phyloP scores from a whole-genome alignment of 1,139 yeast genomes.

The Pichia sp. region DNA sequence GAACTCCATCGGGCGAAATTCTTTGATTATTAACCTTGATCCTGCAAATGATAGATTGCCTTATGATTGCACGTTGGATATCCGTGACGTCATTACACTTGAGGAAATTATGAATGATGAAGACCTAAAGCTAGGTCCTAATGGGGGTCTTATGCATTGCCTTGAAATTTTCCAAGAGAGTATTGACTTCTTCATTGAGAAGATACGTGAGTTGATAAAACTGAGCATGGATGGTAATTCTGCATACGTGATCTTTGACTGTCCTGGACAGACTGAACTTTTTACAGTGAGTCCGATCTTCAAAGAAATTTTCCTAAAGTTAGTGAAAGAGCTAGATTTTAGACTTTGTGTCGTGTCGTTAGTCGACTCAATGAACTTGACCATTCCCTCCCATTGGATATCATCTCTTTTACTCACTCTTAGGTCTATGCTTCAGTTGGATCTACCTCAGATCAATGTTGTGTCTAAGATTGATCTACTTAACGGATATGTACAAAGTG shows the following conservation, averaged over 20 bases:
- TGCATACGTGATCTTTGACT: conserved; percentile 79
- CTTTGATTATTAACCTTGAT: conserved; percentile 77
- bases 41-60: conserved; percentile 87
- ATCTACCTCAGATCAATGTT: conserved; percentile 89
- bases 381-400: conserved; percentile 87
- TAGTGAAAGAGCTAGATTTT: conserved; percentile 61
- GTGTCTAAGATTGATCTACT: conserved; percentile 84
- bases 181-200: conserved; percentile 52
- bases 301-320: conserved; percentile 58
- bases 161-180: conserved; percentile 50
- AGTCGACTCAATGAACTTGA: conserved; percentile 75
- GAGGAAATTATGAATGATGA: conserved; percentile 89
- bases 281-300: conserved; percentile 88
- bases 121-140: conserved; percentile 66
- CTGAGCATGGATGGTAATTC: conserved; percentile 36
- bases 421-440: conserved; percentile 88
- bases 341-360: conserved; percentile 83
- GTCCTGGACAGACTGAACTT: conserved; percentile 97
- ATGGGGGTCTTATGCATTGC: conserved; percentile 91
- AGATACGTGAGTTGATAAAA: conserved; percentile 50
- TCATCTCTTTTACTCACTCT: conserved; percentile 74
- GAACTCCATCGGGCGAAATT: conserved; percentile 87
- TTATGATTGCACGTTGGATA: conserved; percentile 81
- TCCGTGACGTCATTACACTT: conserved; percentile 76
- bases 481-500: conserved; percentile 41